Base-by-base conservation (phyloP, 2,329 filamentous ascomycete species). In the Alternaria consortialis region DNA sequence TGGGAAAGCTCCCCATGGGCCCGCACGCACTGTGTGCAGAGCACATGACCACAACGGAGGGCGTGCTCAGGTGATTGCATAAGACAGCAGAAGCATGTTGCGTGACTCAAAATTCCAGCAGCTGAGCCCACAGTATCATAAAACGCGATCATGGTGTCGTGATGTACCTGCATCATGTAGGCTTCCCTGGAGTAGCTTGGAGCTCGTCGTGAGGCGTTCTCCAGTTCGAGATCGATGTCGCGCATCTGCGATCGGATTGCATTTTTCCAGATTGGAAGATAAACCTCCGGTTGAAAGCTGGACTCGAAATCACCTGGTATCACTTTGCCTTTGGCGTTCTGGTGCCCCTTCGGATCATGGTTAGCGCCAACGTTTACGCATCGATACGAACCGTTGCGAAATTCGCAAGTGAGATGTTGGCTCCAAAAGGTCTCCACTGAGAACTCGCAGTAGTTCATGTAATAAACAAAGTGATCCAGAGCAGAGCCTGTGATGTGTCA, bases 31-130 rank as follows among this genome's bases (percentile, higher is more conserved):
- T 71, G 66, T 7, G 77, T 79, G 65, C 82, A 84, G 1, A 84
- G 60, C 4, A 84, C 74, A 65, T 84, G 83, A 0, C 82, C 82
- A 57, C 82, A 85, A 4, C 78, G 77, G 1, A 84, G 69, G 2
- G 75, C 66, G 61, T 84, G 79, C 59, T 83, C 77, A 1, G 83
- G 79, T 2, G 78, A 70, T 44, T 79, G 77, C 56, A 80, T 76
- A 23, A 84, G 69, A 61, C 83, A 85, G 53, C 77, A 81, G 58
- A 84, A 83, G 58, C 83, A 85, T 43, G 40, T 43, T 12, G 40
- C 23, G 15, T 43, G 25, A 27, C 40, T 43, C 23, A 43, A 25
- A 7, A 43, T 43, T 6, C 23, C 40, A 43, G 20, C 17, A 15
- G 40, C 40, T 15, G 40, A 43, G 7, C 40, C 40, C 23, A 43